phyloP scores from a whole-genome alignment of 2,329 filamentous ascomycete species.

The Curvularia hawaiiensis region DNA sequence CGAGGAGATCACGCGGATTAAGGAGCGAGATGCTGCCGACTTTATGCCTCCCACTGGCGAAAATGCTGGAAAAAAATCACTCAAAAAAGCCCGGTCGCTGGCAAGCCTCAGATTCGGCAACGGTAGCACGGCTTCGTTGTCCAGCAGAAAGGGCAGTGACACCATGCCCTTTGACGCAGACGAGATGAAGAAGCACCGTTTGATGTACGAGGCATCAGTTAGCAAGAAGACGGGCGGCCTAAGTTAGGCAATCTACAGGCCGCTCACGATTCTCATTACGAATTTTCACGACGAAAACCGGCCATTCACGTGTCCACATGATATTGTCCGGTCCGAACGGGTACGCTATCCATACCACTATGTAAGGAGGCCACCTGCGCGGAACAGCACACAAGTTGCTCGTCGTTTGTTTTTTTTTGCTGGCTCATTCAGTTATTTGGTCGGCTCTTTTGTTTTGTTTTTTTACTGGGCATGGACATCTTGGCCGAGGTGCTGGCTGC shows the following conservation, averaged over 20 bases:
- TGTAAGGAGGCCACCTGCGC: slow-evolving; percentile 2
- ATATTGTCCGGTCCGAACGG: slow-evolving; percentile 8
- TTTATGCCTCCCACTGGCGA: slow-evolving; percentile 25
- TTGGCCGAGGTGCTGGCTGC: slow-evolving; percentile 6
- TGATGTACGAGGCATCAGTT: slow-evolving; percentile 41
- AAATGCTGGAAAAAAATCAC: slow-evolving; percentile 37
- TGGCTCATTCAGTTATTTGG: slow-evolving; percentile 14
- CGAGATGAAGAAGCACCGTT: slow-evolving; percentile 45
- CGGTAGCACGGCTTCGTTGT: slow-evolving; percentile 38
- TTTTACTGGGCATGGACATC: slow-evolving; percentile 7
- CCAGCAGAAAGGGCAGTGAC: slow-evolving; percentile 43
- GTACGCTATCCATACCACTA: slow-evolving; percentile 6
- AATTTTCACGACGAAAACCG: slow-evolving; percentile 26
- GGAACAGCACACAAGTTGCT: slow-evolving; percentile 1
- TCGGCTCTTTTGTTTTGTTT: slow-evolving; percentile 11
- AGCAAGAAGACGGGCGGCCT: slow-evolving; percentile 16
- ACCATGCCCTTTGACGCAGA: slow-evolving; percentile 41
- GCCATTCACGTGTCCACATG: slow-evolving; percentile 22
- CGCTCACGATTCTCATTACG: slow-evolving; percentile 17
- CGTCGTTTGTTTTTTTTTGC: slow-evolving; percentile 6
- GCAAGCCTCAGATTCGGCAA: slow-evolving; percentile 40
- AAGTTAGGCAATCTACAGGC: slow-evolving; percentile 7
- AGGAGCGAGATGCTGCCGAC: slow-evolving; percentile 28
- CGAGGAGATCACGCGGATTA: slow-evolving; percentile 51
- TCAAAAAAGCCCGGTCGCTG: slow-evolving; percentile 46